phyloP scores from a whole-genome alignment of 192 early-diverging fungal species.

The Coemansia sp. region DNA sequence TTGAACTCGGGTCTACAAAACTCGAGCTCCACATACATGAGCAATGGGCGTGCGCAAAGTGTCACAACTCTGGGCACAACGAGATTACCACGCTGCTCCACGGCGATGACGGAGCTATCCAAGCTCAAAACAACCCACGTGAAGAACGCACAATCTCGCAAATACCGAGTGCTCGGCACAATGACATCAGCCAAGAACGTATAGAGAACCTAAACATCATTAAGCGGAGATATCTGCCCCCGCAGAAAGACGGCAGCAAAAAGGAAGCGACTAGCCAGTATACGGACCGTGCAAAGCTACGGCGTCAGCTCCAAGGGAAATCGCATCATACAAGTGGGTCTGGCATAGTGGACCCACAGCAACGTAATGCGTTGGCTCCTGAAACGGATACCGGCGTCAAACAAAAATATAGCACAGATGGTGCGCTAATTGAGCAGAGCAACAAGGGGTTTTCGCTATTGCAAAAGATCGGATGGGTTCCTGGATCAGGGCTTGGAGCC shows the following conservation, averaged over 20 bases:
- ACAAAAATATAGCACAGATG: too few relatives aligned
- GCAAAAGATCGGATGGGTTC: constrained; percentile 48
- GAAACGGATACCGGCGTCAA: neutral
- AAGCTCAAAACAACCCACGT: neutral
- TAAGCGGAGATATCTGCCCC: constrained; percentile 19
- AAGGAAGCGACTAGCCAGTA: constrained; percentile 1
- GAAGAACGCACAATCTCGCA: too few relatives aligned
- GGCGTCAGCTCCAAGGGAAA: constrained; percentile 14
- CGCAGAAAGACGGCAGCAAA: constrained; percentile 2
- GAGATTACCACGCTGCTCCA: constrained; percentile 33
- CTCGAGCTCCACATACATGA: constrained; percentile 69
- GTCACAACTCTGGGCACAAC: constrained; percentile 58
- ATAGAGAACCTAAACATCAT: constrained; percentile 27
- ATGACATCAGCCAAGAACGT: constrained; percentile 16
- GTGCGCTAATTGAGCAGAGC: constrained; percentile 10
- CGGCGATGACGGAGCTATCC: neutral
- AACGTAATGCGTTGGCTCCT: neutral
- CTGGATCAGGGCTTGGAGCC: constrained; percentile 45
- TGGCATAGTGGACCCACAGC: neutral
- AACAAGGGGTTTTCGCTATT: constrained; percentile 42
- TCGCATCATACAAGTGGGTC: neutral
- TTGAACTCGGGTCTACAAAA: constrained; percentile 62
- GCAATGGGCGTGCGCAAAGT: constrained; percentile 64
- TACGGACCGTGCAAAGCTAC: constrained; percentile 25
- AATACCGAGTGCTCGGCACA: neutral